Evolutionary conservation across 1,139 yeast genomes (phyloP).

Genomic region (Saccharomycopsis crataegensis): DNA sequence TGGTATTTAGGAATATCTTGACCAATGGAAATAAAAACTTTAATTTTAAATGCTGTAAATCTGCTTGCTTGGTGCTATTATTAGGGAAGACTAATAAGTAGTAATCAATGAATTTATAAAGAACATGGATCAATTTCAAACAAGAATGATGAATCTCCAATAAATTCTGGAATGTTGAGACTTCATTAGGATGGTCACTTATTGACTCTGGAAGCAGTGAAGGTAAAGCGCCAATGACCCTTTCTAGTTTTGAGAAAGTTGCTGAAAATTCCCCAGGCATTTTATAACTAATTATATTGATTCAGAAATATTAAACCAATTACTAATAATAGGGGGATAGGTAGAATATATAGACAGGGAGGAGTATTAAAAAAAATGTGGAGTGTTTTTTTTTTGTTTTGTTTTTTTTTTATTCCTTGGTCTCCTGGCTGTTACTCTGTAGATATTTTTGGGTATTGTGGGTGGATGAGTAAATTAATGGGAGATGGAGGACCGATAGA

Average conservation of each 20-base stretch:
- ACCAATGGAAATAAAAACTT: not conserved
- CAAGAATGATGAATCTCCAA: not conserved
- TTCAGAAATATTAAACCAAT: no score
- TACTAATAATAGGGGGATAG: no score
- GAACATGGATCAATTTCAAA: not conserved
- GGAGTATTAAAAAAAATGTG: no score
- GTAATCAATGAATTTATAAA: slow-evolving; percentile 5
- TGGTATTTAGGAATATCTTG: not conserved
- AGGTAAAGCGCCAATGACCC: not conserved
- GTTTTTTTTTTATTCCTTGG: no score
- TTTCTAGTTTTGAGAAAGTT: not conserved
- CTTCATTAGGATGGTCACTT: not conserved
- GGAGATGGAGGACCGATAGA: no score
- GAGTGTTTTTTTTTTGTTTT: no score
- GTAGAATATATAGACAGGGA: no score
- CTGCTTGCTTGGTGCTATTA: not conserved
- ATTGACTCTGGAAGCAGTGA: not conserved
- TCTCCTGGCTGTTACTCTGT: no score
- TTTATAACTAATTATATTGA: no score
- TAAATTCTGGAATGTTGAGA: not conserved
- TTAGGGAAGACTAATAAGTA: slow-evolving; percentile 8
- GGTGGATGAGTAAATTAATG: no score
- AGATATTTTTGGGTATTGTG: no score
- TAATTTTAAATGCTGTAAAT: slow-evolving; percentile 1
- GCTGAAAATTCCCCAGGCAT: no score